These are phyloP conservation scores for Stagonosporopsis cucurbitacearum DNA, from an alignment of 2,329 filamentous ascomycete species.

Conservation along the genomic window DNA sequence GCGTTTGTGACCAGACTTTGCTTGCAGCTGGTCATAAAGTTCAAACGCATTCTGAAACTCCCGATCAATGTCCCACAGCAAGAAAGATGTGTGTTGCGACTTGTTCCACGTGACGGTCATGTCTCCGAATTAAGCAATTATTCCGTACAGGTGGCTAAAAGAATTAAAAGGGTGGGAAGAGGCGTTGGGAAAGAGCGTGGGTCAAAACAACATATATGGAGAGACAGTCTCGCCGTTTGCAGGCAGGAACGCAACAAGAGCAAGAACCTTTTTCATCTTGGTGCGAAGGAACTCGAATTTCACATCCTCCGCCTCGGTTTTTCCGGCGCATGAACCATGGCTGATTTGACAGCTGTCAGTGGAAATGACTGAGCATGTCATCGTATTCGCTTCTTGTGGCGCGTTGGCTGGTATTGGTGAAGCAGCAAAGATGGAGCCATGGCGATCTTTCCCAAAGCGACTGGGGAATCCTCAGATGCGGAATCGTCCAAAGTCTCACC, in stretches of 20 bases:
- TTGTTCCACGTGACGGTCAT: slow-evolving; percentile 35
- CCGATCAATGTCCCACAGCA: slow-evolving; percentile 47
- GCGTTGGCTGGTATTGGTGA: slow-evolving; percentile 5
- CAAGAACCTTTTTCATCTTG: not conserved
- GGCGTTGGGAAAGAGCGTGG: not conserved
- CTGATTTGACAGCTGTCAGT: slow-evolving; percentile 6
- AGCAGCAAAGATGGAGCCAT: slow-evolving; percentile 1
- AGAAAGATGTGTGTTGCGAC: slow-evolving; percentile 39
- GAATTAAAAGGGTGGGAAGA: not conserved
- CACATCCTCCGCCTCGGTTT: not conserved
- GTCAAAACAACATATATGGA: not conserved
- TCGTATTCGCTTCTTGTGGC: slow-evolving; percentile 5
- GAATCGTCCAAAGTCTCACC: not conserved
- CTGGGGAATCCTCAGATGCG: not conserved
- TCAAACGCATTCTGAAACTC: slow-evolving; percentile 45
- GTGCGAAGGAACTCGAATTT: not conserved
- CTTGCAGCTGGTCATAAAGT: slow-evolving; percentile 41
- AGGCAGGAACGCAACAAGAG: slow-evolving; percentile 2
- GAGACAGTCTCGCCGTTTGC: slow-evolving; percentile 1
- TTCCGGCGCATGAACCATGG: slow-evolving; percentile 3
- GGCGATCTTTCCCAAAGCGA: slow-evolving; percentile 8
- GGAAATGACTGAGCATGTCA: slow-evolving; percentile 9
- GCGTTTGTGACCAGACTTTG: slow-evolving; percentile 28
- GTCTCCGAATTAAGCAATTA: slow-evolving; percentile 1
- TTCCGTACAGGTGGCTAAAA: not conserved